Base-by-base conservation (phyloP, 176 grass and related monocot species). In the Oryza officinalis region DNA sequence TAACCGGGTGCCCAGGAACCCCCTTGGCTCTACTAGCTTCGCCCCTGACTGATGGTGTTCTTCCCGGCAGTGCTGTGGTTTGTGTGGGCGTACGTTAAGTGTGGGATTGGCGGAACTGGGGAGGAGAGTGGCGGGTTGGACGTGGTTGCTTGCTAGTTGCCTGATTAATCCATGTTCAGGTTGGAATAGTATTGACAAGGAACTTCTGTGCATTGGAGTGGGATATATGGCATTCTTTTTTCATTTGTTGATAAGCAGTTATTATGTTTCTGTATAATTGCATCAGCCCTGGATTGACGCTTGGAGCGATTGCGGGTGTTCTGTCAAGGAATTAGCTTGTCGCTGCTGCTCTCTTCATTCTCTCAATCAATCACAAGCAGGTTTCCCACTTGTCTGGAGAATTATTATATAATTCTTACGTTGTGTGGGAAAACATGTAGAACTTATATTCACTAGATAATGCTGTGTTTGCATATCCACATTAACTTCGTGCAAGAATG, bases 331-430 rank as follows among this genome's bases (percentile, higher is more conserved):
- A 91, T 66, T 89, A 98, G 13, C 69, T 93, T 77, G 63, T 82
- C 82, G 93, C 85, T 28, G 90, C 91, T 69, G 67, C 86, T 79
- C 93, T 97, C 37, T 95, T 95, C 83, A 90, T 74, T 85, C 96
- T 95, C 76, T 91, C 96, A 52, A 92, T 95, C 45, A 98, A 93
- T 72, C 96, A 98, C 81, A 95, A 95, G 85, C 93, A 94, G 92
- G 92, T 97, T 65, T 12, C 27, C 47, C 47, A 84, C 27, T 22
- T 79, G 10, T 66, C 45, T 77, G 13, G 17, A 76, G 20, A 82
- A 47, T 59, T 35, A 17, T 73, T 59, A 44, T 20, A 17, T 43
- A 6, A 37, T 35, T 74, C 40, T 3, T 67, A 45, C 33, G 13
- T 20, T 74, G 31, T 66, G 6, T 37, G 41, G 72, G 44, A 67